phyloP scores from a whole-genome alignment of 768 basidiomycete genomes.

The Xerocomus brunneocitrinus region DNA sequence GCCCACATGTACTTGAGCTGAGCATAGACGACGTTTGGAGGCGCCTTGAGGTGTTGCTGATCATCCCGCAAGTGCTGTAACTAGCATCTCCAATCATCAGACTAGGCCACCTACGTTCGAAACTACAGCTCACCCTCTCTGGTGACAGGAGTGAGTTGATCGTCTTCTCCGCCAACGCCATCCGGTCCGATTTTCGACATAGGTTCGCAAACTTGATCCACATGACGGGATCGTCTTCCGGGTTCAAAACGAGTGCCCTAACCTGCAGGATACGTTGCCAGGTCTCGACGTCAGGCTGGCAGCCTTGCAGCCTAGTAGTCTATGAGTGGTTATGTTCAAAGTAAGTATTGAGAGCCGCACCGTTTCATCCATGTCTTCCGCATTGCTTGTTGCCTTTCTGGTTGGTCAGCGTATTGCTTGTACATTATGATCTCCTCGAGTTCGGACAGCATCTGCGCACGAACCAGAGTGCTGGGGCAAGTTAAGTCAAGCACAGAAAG shows the following conservation, averaged over 20 bases:
- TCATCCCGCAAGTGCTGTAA: conserved; percentile 47
- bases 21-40: conserved; percentile 94
- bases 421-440: conserved; percentile 96
- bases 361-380: conserved; percentile 97
- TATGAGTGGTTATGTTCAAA: not conserved
- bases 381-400: conserved; percentile 86
- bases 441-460: conserved; percentile 97
- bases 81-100: conserved; percentile 17
- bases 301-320: conserved; percentile 73
- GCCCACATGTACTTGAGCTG: conserved; percentile 97
- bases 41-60: conserved; percentile 62
- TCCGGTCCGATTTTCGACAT: conserved; percentile 91
- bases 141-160: conserved; percentile 86
- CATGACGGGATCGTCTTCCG: conserved; percentile 92
- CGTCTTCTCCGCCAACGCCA: conserved; percentile 95
- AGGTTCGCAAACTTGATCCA: conserved; percentile 99
- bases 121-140: conserved; percentile 46
- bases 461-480: conserved; percentile 76
- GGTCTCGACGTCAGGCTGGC: conserved; percentile 97
- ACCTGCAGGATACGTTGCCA: conserved; percentile 99
- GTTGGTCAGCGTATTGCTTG: conserved; percentile 91
- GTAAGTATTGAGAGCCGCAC: conserved; percentile 35
- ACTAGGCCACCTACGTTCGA: not conserved
- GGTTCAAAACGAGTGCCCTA: conserved; percentile 85
- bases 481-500: conserved; percentile 12